Evolutionary conservation across 768 basidiomycete species (phyloP).

Genomic region (Lentinula sp.): DNA sequence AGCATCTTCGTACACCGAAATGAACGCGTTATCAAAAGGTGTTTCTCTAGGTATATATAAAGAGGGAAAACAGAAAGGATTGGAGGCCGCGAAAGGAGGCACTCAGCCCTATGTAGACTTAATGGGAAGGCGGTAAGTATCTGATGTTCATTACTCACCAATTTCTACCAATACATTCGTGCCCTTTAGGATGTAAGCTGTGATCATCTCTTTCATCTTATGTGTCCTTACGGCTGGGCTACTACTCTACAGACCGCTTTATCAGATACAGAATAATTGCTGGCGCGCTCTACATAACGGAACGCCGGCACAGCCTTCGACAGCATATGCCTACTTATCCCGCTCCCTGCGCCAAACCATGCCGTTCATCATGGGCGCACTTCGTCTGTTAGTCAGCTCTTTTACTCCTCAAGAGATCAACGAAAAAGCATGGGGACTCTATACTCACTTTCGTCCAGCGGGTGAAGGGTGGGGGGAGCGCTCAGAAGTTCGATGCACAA

Average conservation of each 20-base stretch:
- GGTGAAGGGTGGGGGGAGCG: conserved; percentile 82
- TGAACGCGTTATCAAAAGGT: conserved; percentile 86
- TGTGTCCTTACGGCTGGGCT: not conserved
- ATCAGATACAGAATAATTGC: conserved; percentile 56
- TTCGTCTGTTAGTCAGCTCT: conserved; percentile 61
- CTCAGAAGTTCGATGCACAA: conserved; percentile 65
- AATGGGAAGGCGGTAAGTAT: conserved; percentile 62
- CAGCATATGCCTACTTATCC: conserved; percentile 82
- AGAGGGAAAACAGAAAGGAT: conserved; percentile 42
- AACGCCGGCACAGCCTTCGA: conserved; percentile 59
- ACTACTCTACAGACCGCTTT: conserved; percentile 57
- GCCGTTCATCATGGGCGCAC: conserved; percentile 70
- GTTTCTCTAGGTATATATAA: conserved; percentile 76
- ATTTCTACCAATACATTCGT: not conserved
- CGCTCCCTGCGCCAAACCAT: conserved; percentile 76
- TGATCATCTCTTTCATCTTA: not conserved
- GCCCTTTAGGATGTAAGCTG: not conserved
- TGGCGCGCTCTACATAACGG: conserved; percentile 83
- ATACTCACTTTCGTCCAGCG: conserved; percentile 81
- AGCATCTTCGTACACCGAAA: conserved; percentile 92
- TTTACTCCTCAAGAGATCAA: conserved; percentile 57
- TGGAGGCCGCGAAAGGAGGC: conserved; percentile 48
- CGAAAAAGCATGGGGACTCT: conserved; percentile 67
- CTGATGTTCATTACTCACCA: not conserved
- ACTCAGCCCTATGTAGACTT: conserved; percentile 83